Conservation (phyloP, 345 rosid genomes). For the Bruguiera gymnorhiza region DNA sequence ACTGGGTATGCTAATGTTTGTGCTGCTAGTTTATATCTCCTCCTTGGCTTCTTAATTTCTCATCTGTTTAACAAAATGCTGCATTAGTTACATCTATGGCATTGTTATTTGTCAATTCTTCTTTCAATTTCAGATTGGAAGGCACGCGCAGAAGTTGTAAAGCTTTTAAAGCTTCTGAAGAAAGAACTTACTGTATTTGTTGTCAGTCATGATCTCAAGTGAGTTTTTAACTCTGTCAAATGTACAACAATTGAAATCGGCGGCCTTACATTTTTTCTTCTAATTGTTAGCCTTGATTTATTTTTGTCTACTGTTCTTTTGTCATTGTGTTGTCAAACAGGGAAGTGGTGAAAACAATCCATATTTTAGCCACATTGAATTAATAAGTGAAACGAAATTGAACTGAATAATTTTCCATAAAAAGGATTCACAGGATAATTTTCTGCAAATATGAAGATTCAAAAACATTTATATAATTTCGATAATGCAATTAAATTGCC, state of each 20-base stretch:
- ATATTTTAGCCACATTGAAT: too few species aligned
- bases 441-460: too few species aligned
- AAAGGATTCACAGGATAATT: too few species aligned
- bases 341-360: too few species aligned
- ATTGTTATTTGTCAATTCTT: neutral
- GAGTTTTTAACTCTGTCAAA: slow-evolving; percentile 22
- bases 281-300: neutral
- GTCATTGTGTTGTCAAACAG: too few species aligned
- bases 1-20: neutral
- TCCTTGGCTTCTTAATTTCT: slow-evolving; percentile 6
- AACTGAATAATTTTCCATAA: too few species aligned
- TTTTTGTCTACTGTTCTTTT: neutral
- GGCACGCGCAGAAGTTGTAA: slow-evolving; percentile 84
- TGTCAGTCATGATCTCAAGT: slow-evolving; percentile 94
- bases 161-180: slow-evolving; percentile 83
- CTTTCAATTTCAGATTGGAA: slow-evolving; percentile 68
- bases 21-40: neutral
- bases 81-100: neutral
- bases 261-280: neutral
- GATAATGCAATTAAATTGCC: too few species aligned
- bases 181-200: slow-evolving; percentile 77
- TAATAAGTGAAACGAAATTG: too few species aligned
- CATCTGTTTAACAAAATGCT: slow-evolving; percentile 4
- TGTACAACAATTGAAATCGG: neutral
- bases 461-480: too few species aligned